Base-by-base conservation (phyloP, 1,284 basidiomycete genomes). In the Trametes pubescens region DNA sequence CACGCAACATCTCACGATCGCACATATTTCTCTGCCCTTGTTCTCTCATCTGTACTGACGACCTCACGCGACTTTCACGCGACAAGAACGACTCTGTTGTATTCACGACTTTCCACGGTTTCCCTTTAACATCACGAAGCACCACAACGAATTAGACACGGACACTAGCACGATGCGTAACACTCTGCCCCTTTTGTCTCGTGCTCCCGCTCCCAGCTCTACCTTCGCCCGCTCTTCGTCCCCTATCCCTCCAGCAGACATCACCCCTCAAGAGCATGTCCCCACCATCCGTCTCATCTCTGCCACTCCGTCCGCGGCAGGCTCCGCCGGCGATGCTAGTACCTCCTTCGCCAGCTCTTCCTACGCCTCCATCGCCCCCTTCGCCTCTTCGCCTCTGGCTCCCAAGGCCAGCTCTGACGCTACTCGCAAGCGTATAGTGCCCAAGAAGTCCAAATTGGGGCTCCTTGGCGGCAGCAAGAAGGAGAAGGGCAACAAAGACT, bases 201-300 rank as follows among this genome's bases (percentile, higher is more conserved):
- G 76, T 53, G 65, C 73, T 55, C 76, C 71, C 43, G 70, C 71
- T 61, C 70, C 71, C 38, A 61, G 69, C 61, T 71, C 69, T 38
- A 68, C 74, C 51, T 71, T 69, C 60, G 66, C 74, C 34, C 73
- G 66, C 57, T 69, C 76, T 47, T 70, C 75, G 40, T 75, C 77
- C 22, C 74, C 74, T 35, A 49, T 72, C 34, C 65, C 73, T 60
- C 72, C 77, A 21, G 71, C 75, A 14, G 54, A 73, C 44, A 46
- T 61, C 60, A 77, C 77, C 48, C 75, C 78, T 22, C 66, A 74
- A 10, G 75, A 66, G 61, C 75, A 71, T 26, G 73, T 84, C 61
- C 87, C 89, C 21, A 86, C 88, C 57, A 91, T 92, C 62, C 83
- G 88, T 43, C 83, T 92, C 69, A 84, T 87, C 67, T 82, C 86